Base-by-base conservation (phyloP, 306 rosid genomes). In the Arachis stenosperma region DNA sequence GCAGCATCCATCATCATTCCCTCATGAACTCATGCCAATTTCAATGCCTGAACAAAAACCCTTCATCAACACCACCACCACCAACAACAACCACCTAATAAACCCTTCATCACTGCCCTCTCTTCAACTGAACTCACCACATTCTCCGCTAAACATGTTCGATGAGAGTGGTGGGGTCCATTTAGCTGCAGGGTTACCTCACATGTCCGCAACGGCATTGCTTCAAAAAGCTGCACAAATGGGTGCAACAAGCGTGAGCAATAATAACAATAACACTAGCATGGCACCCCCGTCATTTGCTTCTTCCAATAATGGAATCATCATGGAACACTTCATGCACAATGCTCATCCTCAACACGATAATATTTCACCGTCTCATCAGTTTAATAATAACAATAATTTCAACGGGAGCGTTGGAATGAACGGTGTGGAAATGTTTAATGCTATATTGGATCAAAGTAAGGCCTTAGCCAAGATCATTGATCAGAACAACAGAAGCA, bases 221-320 rank as follows among this genome's bases (percentile, higher is more conserved):
- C 61, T 91, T 11, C 94, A 88, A 61, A 91, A 91, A 64, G 97
- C 97, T 5, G 90, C 97, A 0, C 88, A 88, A 73, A 85, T 91
- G 86, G 92, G 97, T 1, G 84, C 92, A 58, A 81, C 92, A 53
- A 81, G 85, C 1, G 73, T 79, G 67, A 83, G 81, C 44, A 12
- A 8, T 2, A 66, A 39, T 37, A 48, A 7, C 13, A 40, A 40
- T 47, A 67, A 41, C 6, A 79, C 77, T 2, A 77, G 73, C 82
- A 82, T 85, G 90, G 87, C 89, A 47, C 90, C 92, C 2, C 74
- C 91, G 8, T 82, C 83, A 11, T 51, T 76, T 5, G 81, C 71
- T 39, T 52, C 57, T 52, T 17, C 15, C 2, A 56, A 59, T 2
- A 63, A 69, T 70, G 84, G 78, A n/a, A 47, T 75, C 14, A 37